These are phyloP conservation scores for Aristolochia contorta DNA, from an alignment of 164 flowering plant genomes.

Conservation along the genomic window DNA sequence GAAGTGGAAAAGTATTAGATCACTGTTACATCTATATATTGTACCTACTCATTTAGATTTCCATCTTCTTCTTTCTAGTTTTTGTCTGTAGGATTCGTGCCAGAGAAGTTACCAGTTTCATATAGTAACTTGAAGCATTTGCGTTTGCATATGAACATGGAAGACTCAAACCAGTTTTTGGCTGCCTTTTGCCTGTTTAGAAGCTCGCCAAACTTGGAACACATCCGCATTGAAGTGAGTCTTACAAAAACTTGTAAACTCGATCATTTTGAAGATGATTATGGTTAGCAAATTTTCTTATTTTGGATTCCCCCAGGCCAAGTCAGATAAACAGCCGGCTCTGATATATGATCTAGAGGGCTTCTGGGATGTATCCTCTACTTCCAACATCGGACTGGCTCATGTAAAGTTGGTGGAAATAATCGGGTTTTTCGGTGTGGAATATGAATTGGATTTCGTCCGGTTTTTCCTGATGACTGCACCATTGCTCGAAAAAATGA, in stretches of 20 bases:
- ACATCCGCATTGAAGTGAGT: not conserved
- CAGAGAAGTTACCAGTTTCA: not conserved
- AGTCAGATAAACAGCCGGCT: not conserved
- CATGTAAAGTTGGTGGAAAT: not conserved
- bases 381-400: no score
- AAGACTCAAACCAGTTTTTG: constrained; percentile 1
- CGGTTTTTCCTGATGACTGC: constrained; percentile 1
- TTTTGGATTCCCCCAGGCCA: not conserved
- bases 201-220: constrained; percentile 3
- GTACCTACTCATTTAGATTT: no score
- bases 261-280: no score
- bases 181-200: constrained; percentile 1
- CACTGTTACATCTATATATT: no score
- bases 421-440: not conserved
- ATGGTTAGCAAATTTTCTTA: not conserved
- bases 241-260: not conserved
- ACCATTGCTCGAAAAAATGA: not conserved
- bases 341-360: not conserved
- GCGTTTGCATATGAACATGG: not conserved
- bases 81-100: not conserved
- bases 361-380: not conserved
- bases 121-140: not conserved
- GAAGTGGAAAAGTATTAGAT: no score
- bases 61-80: not conserved
- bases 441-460: not conserved